Evolutionary conservation across 2,329 filamentous ascomycete species (phyloP).

Genomic region (Scortechinia acanthostroma): DNA sequence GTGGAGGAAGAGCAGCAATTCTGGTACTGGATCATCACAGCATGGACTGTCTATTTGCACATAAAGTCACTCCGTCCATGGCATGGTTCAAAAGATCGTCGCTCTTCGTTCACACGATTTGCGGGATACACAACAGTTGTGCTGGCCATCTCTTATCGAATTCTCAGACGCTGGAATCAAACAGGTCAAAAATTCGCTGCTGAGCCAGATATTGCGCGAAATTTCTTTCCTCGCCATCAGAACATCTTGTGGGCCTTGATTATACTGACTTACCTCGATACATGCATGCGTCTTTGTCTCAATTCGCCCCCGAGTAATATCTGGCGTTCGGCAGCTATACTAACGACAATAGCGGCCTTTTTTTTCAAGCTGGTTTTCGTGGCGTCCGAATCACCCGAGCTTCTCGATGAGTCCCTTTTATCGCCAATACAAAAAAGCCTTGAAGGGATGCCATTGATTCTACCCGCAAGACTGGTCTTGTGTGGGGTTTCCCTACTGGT

Average conservation of each 20-base stretch:
- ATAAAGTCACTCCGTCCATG: not conserved
- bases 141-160: not conserved
- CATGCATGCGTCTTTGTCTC: not conserved
- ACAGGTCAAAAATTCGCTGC: constrained; percentile 1
- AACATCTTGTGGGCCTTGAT: not conserved
- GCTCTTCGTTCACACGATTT: not conserved
- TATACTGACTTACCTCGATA: not conserved
- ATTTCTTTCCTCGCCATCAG: not conserved
- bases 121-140: not conserved
- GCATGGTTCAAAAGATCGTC: too few relatives aligned
- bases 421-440: not conserved
- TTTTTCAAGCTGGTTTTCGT: not conserved
- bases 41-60: constrained; percentile 27
- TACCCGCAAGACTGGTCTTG: not conserved
- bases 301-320: not conserved
- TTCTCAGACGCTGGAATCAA: constrained; percentile 2
- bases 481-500: not conserved
- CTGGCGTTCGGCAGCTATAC: not conserved
- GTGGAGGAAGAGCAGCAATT: constrained; percentile 75
- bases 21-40: constrained; percentile 66
- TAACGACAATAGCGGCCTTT: not conserved
- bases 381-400: not conserved
- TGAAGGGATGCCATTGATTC: not conserved
- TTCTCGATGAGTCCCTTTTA: not conserved
- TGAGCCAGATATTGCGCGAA: not conserved